Conservation (phyloP, 306 rosid genomes). For the Rosa persica region DNA sequence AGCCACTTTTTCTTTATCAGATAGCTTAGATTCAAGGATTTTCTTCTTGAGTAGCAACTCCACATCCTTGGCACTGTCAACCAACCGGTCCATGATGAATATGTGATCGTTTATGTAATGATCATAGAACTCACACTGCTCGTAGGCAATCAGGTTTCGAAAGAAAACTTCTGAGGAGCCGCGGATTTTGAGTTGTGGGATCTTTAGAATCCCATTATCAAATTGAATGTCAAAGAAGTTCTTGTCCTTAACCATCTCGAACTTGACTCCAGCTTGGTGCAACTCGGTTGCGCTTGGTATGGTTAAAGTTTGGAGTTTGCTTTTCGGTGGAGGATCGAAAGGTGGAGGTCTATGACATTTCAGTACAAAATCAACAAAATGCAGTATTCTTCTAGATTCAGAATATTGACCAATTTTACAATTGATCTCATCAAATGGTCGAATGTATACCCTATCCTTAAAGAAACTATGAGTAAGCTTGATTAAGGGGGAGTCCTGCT, state of each 20-base stretch:
- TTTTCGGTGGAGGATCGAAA: neutral
- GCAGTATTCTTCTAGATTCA: neutral
- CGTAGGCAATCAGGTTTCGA: conserved; percentile 35
- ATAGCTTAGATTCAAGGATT: conserved; percentile 12
- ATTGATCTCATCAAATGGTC: neutral
- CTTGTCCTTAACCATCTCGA: neutral
- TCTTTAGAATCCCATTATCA: conserved; percentile 15
- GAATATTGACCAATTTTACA: neutral
- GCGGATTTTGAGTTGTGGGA: conserved; percentile 20
- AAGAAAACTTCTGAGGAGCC: neutral
- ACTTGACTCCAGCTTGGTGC: conserved; percentile 16
- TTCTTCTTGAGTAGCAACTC: conserved; percentile 9
- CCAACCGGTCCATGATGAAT: conserved; percentile 17
- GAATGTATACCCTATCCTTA: neutral
- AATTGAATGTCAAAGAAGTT: conserved; percentile 20
- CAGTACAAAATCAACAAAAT: conserved; percentile 11
- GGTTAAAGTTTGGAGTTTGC: neutral
- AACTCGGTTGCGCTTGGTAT: conserved; percentile 21
- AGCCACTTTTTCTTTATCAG: conserved; percentile 21
- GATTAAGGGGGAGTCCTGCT: neutral
- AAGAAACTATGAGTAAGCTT: neutral
- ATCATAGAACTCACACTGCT: conserved; percentile 24
- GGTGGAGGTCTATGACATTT: conserved; percentile 7
- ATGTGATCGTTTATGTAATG: conserved; percentile 17
- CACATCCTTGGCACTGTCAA: neutral